Evolutionary conservation across 2,329 filamentous ascomycete genomes (phyloP), one percentile per base, ranked within the genome.

Genomic region (Alternaria sp.): DNA sequence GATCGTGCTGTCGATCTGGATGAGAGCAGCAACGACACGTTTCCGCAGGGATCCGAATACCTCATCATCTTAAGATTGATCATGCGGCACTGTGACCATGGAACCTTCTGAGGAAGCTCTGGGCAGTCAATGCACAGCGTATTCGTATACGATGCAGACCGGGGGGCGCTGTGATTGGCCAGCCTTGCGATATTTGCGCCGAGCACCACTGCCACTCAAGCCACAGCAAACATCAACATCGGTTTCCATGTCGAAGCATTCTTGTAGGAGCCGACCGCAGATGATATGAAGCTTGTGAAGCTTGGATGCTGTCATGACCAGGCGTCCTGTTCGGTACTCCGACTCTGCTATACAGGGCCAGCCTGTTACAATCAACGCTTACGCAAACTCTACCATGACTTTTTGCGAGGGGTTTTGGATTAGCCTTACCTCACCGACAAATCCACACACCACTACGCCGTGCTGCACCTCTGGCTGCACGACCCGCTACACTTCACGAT

Each of bases 391-490:
- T 41, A 46, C 38, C 55, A 44, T 25, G 3, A 50, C 40, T 25
- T 32, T 25, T 32, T 18, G 40, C 36, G 38, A 30, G 40, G 28
- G 51, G 38, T 44, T 32, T 34, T 3, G 20, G 43, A 16, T 18
- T 36, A 27, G 41, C 36, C 48, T 50, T 32, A 43, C 57, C 54
- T 63, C 64, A 68, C 64, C 62, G 66, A 63, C 60, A 43, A 52
- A 45, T 40, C 41, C 54, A 46, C 60, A 60, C 59, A 34, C 60
- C 54, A 56, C 60, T 57, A 57, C 51, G 54, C 54, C 54, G 52
- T 30, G 50, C 51, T 63, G 58, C 62, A 53, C 56, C 61, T 48
- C 50, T n/a, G 40, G 20, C 57, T 66, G 63, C 63, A 66, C 48
- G 46, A 54, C 59, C 57, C 36, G 58, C 60, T 58, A 32, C 46